Evolutionary conservation across 106 monocot genomes (phyloP).

Genomic region (Acanthochlamys bracteata): DNA sequence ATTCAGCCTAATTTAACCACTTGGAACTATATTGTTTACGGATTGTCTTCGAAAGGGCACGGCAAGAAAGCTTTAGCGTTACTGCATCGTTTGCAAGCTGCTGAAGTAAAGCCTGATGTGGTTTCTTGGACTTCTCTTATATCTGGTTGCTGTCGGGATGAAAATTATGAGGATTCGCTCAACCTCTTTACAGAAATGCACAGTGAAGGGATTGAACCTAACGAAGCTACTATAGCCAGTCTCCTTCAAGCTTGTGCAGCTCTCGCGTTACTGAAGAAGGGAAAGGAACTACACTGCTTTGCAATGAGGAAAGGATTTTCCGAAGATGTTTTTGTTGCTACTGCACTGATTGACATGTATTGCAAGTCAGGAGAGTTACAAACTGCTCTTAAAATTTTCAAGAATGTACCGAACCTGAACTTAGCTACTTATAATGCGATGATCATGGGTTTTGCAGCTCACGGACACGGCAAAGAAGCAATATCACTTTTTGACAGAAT

Average conservation of each 20-base stretch:
- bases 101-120: slow-evolving; percentile 41
- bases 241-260: slow-evolving; percentile 45
- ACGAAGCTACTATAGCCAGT: slow-evolving; percentile 28
- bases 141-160: slow-evolving; percentile 53
- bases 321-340: slow-evolving; percentile 31
- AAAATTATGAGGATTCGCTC: slow-evolving; percentile 25
- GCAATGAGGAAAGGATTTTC: slow-evolving; percentile 27
- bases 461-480: slow-evolving; percentile 29
- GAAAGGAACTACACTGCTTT: slow-evolving; percentile 43
- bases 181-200: slow-evolving; percentile 35
- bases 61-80: slow-evolving; percentile 34
- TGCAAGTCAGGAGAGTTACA: slow-evolving; percentile 35
- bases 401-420: slow-evolving; percentile 20
- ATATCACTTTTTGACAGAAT: slow-evolving; percentile 45
- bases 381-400: slow-evolving; percentile 17
- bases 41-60: slow-evolving; percentile 35
- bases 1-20: slow-evolving; percentile 40
- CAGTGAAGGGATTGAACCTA: slow-evolving; percentile 32
- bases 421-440: slow-evolving; percentile 38
- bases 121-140: slow-evolving; percentile 64
- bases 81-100: slow-evolving; percentile 25
- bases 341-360: slow-evolving; percentile 56
- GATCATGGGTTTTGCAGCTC: slow-evolving; percentile 32
- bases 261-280: slow-evolving; percentile 30
- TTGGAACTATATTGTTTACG: slow-evolving; percentile 57